Percentiles rank a stretch among this genome's conserved stretches.
Evolutionary conservation across 169 alveolate species (phyloP).

Genomic region (Plasmodium sp.): DNA sequence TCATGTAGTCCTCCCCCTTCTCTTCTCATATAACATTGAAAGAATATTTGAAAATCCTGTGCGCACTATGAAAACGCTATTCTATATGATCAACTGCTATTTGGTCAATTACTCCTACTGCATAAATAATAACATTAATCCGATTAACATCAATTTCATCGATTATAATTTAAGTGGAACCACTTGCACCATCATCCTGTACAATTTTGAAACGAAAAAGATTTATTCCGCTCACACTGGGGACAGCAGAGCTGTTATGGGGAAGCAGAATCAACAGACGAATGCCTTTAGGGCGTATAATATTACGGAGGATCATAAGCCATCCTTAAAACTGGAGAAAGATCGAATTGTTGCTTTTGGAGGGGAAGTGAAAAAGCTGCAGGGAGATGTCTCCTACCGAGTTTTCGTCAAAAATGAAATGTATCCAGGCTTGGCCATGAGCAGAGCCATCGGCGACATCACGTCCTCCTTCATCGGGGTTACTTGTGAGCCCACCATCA

Average conservation of each 20-base stretch:
- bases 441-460: conserved; percentile 93
- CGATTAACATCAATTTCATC: conserved; percentile 79
- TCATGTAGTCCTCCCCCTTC: conserved; percentile 78
- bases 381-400: conserved; percentile 89
- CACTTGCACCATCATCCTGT: conserved; percentile 81
- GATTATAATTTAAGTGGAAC: conserved; percentile 87
- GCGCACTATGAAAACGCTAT: conserved; percentile 60
- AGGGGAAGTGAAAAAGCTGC: conserved; percentile 89
- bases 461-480: conserved; percentile 91
- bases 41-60: conserved; percentile 65
- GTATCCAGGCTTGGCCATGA: conserved; percentile 94
- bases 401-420: conserved; percentile 85
- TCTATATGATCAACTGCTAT: conserved; percentile 73
- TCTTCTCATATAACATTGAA: conserved; percentile 77
- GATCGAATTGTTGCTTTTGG: conserved; percentile 87
- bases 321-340: conserved; percentile 86
- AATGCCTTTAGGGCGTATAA: conserved; percentile 78
- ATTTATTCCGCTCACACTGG: conserved; percentile 85
- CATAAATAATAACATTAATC: conserved; percentile 79
- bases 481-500: conserved; percentile 89
- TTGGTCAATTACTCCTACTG: conserved; percentile 80
- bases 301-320: conserved; percentile 89
- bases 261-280: conserved; percentile 74
- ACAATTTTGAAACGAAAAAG: conserved; percentile 74
- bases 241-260: conserved; percentile 86